Conservation (phyloP, 495 filamentous ascomycete genomes). For the Parathielavia hyrcaniae region DNA sequence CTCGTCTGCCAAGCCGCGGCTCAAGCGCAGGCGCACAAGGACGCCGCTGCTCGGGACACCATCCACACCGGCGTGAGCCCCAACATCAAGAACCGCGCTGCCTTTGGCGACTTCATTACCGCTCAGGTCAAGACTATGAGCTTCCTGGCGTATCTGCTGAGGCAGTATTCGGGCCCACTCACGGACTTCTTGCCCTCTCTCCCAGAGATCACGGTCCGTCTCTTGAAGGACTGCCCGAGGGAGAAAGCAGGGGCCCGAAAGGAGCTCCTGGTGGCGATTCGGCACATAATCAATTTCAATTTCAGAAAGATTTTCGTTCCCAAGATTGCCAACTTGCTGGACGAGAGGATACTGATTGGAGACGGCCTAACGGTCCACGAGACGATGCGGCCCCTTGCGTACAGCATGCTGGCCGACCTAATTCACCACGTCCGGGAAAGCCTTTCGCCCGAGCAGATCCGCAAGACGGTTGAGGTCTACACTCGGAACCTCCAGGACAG, state of each 20-base stretch:
- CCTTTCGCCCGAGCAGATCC: constrained; percentile 78
- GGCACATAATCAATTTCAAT: constrained; percentile 99
- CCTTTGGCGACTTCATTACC: constrained; percentile 96
- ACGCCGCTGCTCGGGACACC: constrained; percentile 64
- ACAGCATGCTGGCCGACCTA: constrained; percentile 96
- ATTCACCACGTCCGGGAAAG: constrained; percentile 94
- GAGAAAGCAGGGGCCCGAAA: constrained; percentile 92
- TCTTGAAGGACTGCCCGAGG: constrained; percentile 87
- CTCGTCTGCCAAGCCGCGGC: constrained; percentile 85
- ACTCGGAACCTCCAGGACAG: constrained; percentile 93
- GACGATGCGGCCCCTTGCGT: constrained; percentile 89
- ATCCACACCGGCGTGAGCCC: constrained; percentile 92
- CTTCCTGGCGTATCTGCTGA: constrained; percentile 88
- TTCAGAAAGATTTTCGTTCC: constrained; percentile 91
- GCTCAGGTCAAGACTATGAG: constrained; percentile 99
- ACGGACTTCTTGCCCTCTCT: constrained; percentile 83
- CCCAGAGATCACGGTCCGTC: constrained; percentile 83
- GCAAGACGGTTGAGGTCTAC: constrained; percentile 91
- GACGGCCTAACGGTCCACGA: constrained; percentile 96
- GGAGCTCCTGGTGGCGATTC: constrained; percentile 90
- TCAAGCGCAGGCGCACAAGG: constrained; percentile 83
- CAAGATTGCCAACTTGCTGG: constrained; percentile 91
- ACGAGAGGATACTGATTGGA: constrained; percentile 87
- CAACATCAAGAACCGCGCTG: constrained; percentile 86
- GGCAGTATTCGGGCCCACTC: constrained; percentile 80